Base-by-base conservation (phyloP, 1,284 basidiomycete genomes). In the Papiliotrema nemorosa region DNA sequence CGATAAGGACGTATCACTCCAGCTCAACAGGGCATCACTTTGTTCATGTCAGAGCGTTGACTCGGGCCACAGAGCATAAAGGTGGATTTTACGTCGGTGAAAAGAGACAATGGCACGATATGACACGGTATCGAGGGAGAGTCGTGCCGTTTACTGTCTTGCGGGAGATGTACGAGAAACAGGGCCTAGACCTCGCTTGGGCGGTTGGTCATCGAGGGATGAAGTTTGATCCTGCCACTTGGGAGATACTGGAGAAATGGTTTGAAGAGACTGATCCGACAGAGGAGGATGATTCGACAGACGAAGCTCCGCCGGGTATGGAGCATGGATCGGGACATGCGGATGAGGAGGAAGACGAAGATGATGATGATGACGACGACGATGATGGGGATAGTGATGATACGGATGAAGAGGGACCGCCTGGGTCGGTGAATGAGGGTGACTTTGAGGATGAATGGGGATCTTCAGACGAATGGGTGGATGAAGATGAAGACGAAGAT, bases 191-290 rank as follows among this genome's bases (percentile, higher is more conserved):
- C 22, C 13, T 33, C 6, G 29, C 29, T 14, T 44, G 42, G 42
- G 10, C 12, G 20, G n/a, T 10, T 12, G 42, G 42, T 5, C 12
- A 14, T 5, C 12, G 42, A 20, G 25, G 20, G 18, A 9, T 44
- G 25, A 25, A 25, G 25, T 12, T 44, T 9, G 21, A 33, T 13
- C 5, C 6, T 5, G 42, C 9, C 16, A 27, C 42, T 5, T 44
- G 42, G 42, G 42, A 29, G 27, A 33, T 44, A 18, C 29, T 44
- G 9, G 42, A 44, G 16, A 33, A 18, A 5, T 44, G 42, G 42
- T 33, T 10, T 16, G 31, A 33, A n/a, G n/a, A n/a, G n/a, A n/a
- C n/a, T n/a, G n/a, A n/a, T n/a, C n/a, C n/a, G n/a, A n/a, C n/a
- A n/a, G n/a, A n/a, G n/a, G n/a, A n/a, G n/a, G n/a, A n/a, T n/a